Conservation (phyloP, 768 basidiomycete genomes). For the Podaxis carcinomalis region DNA sequence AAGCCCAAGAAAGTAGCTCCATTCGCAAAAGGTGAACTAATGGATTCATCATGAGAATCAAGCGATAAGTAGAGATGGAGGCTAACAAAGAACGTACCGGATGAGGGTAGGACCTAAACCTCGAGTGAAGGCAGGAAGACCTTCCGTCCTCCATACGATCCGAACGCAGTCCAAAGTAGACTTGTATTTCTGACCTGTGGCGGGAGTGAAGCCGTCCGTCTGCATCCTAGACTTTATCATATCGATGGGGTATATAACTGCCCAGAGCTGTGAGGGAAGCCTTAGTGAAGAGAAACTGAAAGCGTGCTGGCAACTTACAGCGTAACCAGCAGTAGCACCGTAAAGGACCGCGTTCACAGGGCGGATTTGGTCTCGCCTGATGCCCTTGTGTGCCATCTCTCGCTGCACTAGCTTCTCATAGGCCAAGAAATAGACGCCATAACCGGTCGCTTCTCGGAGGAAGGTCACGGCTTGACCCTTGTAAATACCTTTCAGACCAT, state of each 20-base stretch:
- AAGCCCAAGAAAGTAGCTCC: conserved; percentile 96
- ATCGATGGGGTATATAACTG: conserved; percentile 92
- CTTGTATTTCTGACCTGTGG: conserved; percentile 77
- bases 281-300: conserved; percentile 1
- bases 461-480: conserved; percentile 92
- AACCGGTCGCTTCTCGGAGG: conserved; percentile 75
- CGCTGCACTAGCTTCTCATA: conserved; percentile 92
- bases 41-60: background rate
- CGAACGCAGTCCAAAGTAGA: conserved; percentile 81
- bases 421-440: conserved; percentile 85
- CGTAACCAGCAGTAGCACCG: conserved; percentile 91
- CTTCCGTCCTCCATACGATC: conserved; percentile 81
- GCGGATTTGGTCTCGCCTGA: conserved; percentile 71
- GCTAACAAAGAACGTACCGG: conserved; percentile 44
- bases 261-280: conserved; percentile 60
- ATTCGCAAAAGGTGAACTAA: conserved; percentile 91
- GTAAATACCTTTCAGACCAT: conserved; percentile 84
- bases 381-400: conserved; percentile 72
- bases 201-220: conserved; percentile 80
- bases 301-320: conserved; percentile 43
- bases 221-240: conserved; percentile 97
- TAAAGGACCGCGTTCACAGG: conserved; percentile 78
- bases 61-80: background rate
- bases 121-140: conserved; percentile 80
- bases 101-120: conserved; percentile 93